phyloP scores from a whole-genome alignment of 805 yeast species.

The Yarrowia deformans region DNA sequence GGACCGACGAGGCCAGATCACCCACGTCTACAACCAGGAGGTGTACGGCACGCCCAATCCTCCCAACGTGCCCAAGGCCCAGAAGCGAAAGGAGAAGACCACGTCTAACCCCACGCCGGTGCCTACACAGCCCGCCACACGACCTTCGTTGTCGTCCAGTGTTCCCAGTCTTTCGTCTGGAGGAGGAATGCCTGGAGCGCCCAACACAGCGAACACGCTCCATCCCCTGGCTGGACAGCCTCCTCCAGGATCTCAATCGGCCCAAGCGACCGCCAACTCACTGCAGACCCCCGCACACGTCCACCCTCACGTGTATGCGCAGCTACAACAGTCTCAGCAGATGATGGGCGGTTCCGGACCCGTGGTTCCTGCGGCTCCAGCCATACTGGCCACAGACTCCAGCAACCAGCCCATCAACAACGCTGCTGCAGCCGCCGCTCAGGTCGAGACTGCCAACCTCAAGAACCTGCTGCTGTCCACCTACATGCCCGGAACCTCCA shows the following conservation, averaged over 20 bases:
- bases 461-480: conserved; percentile 34
- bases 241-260: conserved; percentile 6
- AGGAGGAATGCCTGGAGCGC: conserved; percentile 1
- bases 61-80: conserved; percentile 28
- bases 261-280: neutral
- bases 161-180: neutral
- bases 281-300: conserved; percentile 38
- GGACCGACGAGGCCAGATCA: conserved; percentile 45
- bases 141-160: neutral
- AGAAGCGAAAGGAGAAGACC: conserved; percentile 21
- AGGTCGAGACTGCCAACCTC: conserved; percentile 17
- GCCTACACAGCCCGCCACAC: neutral
- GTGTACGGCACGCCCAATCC: conserved; percentile 35
- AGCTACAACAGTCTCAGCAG: conserved; percentile 34
- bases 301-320: conserved; percentile 36
- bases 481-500: conserved; percentile 46
- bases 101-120: neutral
- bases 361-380: conserved; percentile 17
- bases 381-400: conserved; percentile 9
- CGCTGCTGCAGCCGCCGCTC: conserved; percentile 23
- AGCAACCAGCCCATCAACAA: conserved; percentile 30
- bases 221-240: conserved; percentile 29
- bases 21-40: conserved; percentile 35
- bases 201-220: conserved; percentile 19
- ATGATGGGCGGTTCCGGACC: conserved; percentile 26